Conservation (phyloP, 805 yeast genomes). For the Hanseniaspora valbyensis region DNA sequence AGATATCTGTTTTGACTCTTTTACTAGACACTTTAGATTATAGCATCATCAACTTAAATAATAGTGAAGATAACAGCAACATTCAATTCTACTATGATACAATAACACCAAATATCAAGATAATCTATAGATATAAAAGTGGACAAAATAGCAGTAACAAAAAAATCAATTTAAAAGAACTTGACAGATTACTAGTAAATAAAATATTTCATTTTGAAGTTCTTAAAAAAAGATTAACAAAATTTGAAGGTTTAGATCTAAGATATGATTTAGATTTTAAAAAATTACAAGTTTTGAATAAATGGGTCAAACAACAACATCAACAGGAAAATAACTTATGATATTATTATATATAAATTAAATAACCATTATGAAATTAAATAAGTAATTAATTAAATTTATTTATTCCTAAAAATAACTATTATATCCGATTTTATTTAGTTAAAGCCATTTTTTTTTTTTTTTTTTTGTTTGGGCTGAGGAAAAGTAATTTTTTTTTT, state of each 20-base stretch:
- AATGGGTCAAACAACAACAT: neutral
- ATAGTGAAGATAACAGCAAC: neutral
- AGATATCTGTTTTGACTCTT: conserved; percentile 5
- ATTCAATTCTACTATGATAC: conserved; percentile 4
- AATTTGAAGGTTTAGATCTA: conserved; percentile 9
- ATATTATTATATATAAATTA: too few species aligned
- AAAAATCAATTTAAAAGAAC: neutral
- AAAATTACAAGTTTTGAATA: neutral
- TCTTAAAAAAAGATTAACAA: neutral
- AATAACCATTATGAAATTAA: too few species aligned
- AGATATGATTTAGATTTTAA: conserved; percentile 5
- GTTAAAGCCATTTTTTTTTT: too few species aligned
- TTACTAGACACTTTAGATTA: conserved; percentile 6
- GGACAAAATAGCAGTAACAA: neutral
- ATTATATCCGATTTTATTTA: too few species aligned
- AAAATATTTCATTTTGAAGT: neutral
- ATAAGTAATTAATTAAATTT: too few species aligned
- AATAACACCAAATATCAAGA: conserved; percentile 6
- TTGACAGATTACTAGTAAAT: neutral
- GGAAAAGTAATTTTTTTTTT: too few species aligned
- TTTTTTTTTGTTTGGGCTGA: too few species aligned
- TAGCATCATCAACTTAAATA: neutral
- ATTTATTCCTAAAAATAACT: too few species aligned
- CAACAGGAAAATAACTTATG: too few species aligned
- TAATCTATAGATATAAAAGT: conserved; percentile 3